phyloP scores from a whole-genome alignment of 306 rosid species.

The Cicer arietinum region DNA sequence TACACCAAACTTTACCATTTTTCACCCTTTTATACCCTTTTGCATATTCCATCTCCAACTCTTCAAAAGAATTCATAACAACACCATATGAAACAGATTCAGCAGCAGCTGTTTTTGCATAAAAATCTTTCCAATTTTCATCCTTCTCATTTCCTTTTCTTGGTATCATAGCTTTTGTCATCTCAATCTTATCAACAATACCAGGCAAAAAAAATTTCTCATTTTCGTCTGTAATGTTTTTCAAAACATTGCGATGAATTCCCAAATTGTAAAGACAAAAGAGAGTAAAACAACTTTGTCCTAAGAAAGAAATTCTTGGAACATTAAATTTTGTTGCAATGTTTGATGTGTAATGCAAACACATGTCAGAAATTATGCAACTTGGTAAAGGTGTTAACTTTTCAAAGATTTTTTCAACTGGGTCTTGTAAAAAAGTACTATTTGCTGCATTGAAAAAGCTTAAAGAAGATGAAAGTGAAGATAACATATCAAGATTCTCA shows the following conservation, averaged over 20 bases:
- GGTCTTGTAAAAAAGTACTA: constrained; percentile 18
- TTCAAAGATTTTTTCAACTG: constrained; percentile 43
- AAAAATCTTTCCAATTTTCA: neutral
- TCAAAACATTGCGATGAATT: neutral
- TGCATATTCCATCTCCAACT: constrained; percentile 52
- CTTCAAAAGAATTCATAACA: constrained; percentile 56
- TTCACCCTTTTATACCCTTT: constrained; percentile 32
- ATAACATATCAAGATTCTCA: constrained; percentile 55
- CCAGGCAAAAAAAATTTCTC: constrained; percentile 52
- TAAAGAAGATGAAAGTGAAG: constrained; percentile 13
- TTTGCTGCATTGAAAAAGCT: constrained; percentile 45
- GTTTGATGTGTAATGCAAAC: constrained; percentile 42
- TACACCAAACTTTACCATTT: constrained; percentile 48
- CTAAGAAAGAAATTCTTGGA: constrained; percentile 56
- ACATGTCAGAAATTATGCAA: constrained; percentile 54
- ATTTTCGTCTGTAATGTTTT: constrained; percentile 16
- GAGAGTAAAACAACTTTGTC: constrained; percentile 49
- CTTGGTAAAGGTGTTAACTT: constrained; percentile 47
- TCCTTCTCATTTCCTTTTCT: neutral
- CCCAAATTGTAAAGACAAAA: constrained; percentile 33
- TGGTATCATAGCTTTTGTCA: constrained; percentile 49
- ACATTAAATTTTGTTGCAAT: constrained; percentile 43
- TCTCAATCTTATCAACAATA: constrained; percentile 47
- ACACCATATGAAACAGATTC: constrained; percentile 50
- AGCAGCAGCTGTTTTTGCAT: constrained; percentile 34